Percentiles rank a stretch among this genome's conserved stretches.
phyloP scores from a whole-genome alignment of 2,329 filamentous ascomycete species.

The Pseudocercospora vitis region DNA sequence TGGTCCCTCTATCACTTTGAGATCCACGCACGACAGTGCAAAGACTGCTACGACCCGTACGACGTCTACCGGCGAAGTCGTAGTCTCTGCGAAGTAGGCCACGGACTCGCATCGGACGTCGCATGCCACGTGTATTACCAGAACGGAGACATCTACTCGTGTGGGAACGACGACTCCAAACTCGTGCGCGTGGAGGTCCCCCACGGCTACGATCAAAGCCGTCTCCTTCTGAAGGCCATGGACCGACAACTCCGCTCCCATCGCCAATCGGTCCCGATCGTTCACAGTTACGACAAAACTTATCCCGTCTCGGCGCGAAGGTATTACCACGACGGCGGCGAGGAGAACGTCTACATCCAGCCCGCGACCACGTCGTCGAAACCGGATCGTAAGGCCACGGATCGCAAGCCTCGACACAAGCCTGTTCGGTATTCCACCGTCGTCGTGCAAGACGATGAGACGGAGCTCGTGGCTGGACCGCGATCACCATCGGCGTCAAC shows the following conservation, averaged over 20 bases:
- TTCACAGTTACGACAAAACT: constrained; percentile 45
- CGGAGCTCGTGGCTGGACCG: not conserved
- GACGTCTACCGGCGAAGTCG: constrained; percentile 43
- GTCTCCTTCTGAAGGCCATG: constrained; percentile 44
- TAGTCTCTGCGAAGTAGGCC: constrained; percentile 47
- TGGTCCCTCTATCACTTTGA: constrained; percentile 52
- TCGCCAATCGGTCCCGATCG: constrained; percentile 35
- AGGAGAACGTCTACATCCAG: constrained; percentile 20
- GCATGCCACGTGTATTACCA: constrained; percentile 47
- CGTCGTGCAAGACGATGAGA: constrained; percentile 17
- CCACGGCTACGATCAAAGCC: constrained; percentile 43
- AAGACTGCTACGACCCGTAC: constrained; percentile 47
- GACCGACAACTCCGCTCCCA: constrained; percentile 42
- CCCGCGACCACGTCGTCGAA: constrained; percentile 16
- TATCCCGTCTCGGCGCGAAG: constrained; percentile 45
- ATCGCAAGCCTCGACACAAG: constrained; percentile 17
- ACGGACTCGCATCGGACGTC: constrained; percentile 47
- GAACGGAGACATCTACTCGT: constrained; percentile 35
- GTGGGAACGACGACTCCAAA: constrained; percentile 38
- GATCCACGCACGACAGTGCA: constrained; percentile 48
- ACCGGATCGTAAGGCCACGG: not conserved
- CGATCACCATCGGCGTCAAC: not conserved
- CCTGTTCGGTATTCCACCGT: constrained; percentile 24
- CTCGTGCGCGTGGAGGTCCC: constrained; percentile 49
- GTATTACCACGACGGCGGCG: constrained; percentile 6